phyloP scores from a whole-genome alignment of 1,284 basidiomycete species.

The Rhodofomes roseus region DNA sequence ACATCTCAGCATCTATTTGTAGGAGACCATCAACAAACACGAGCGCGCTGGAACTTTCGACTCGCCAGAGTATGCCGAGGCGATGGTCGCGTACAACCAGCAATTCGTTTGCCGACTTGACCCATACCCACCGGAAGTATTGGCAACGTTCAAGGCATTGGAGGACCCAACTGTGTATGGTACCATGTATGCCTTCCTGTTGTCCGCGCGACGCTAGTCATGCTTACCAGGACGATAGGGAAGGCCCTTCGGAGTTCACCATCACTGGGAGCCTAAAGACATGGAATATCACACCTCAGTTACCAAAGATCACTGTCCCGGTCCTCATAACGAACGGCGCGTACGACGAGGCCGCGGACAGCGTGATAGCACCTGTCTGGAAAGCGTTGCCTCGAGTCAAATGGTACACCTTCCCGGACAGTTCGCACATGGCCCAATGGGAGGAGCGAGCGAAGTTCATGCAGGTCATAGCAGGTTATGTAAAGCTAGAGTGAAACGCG shows the following conservation, averaged over 20 bases:
- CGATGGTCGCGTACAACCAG: conserved; percentile 39
- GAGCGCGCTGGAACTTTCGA: conserved; percentile 45
- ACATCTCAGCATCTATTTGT: neutral
- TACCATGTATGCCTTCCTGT: conserved; percentile 35
- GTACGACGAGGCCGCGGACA: conserved; percentile 49
- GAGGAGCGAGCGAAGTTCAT: conserved; percentile 27
- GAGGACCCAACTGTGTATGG: conserved; percentile 47
- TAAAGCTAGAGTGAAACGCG: neutral
- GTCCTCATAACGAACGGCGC: conserved; percentile 51
- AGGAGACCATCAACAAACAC: conserved; percentile 40
- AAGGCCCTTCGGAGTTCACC: conserved; percentile 49
- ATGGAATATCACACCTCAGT: conserved; percentile 43
- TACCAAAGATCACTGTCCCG: conserved; percentile 42
- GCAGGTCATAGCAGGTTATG: conserved; percentile 2
- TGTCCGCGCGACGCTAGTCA: no score
- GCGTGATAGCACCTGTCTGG: conserved; percentile 42
- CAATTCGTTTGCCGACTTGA: conserved; percentile 42
- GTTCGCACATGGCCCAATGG: conserved; percentile 24
- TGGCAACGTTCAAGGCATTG: conserved; percentile 24
- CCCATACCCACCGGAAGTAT: conserved; percentile 37
- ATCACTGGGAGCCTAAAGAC: conserved; percentile 44
- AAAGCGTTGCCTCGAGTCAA: conserved; percentile 33
- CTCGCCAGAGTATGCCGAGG: conserved; percentile 41
- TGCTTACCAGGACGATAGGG: conserved; percentile 29
- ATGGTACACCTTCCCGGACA: conserved; percentile 26